Evolutionary conservation across 345 rosid species (phyloP).

Genomic region (Erysimum cheiranthoides): DNA sequence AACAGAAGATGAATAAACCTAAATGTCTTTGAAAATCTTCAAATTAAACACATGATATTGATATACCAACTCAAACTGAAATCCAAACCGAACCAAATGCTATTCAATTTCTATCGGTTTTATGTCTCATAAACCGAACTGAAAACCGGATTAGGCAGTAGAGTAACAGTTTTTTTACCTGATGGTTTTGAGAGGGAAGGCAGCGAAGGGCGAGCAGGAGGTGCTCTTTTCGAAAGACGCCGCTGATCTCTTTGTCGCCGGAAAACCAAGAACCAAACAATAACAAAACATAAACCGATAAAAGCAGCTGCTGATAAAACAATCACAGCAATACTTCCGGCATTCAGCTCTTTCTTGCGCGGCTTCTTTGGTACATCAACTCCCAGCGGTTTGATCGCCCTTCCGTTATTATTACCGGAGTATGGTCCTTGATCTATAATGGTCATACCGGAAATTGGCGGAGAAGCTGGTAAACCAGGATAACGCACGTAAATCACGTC

Average conservation of each 20-base stretch:
- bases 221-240: conserved; percentile 43
- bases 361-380: conserved; percentile 70
- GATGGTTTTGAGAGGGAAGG: conserved; percentile 72
- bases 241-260: conserved; percentile 47
- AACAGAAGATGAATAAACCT: background rate
- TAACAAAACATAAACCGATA: conserved; percentile 60
- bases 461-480: conserved; percentile 93
- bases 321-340: conserved; percentile 68
- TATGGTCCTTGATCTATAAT: conserved; percentile 72
- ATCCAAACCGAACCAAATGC: background rate
- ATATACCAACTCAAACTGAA: background rate
- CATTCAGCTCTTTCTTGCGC: conserved; percentile 58
- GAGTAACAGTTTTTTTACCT: conserved; percentile 50
- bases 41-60: background rate
- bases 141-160: background rate
- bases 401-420: conserved; percentile 55
- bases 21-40: background rate
- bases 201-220: conserved; percentile 53
- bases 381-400: conserved; percentile 76
- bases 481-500: conserved; percentile 85
- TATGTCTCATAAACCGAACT: background rate
- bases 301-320: conserved; percentile 71
- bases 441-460: conserved; percentile 67
- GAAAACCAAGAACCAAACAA: conserved; percentile 65
- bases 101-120: background rate